These are phyloP conservation scores for Pichia californica DNA, from an alignment of 805 yeast genomes.

Conservation along the genomic window DNA sequence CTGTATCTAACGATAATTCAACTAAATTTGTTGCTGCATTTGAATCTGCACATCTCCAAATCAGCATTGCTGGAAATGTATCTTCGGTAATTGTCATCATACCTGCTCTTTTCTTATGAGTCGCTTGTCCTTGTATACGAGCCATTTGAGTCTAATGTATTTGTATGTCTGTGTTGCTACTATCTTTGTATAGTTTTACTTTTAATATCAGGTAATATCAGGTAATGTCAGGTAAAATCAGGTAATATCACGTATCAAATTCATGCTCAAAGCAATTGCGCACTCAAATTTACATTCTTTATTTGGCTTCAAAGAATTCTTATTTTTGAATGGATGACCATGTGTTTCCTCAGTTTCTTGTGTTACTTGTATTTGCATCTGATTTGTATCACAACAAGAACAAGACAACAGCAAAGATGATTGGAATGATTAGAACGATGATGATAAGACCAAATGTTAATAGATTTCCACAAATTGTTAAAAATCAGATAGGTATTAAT, in stretches of 20 bases:
- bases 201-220: no score
- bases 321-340: no score
- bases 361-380: no score
- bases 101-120: constrained; percentile 36
- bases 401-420: no score
- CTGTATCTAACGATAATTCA: constrained; percentile 36
- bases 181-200: background rate
- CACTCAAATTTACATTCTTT: no score
- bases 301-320: no score
- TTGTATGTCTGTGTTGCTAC: background rate
- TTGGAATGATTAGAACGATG: no score
- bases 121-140: constrained; percentile 8
- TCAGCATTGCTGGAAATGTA: constrained; percentile 45
- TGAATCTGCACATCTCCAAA: constrained; percentile 54
- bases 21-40: constrained; percentile 33
- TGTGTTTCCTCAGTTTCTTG: no score
- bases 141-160: constrained; percentile 2
- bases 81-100: constrained; percentile 52
- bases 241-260: no score
- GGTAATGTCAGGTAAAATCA: no score
- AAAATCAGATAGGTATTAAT: background rate
- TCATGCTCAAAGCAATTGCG: no score
- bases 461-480: background rate
- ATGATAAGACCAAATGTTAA: background rate
- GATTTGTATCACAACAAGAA: no score